These are phyloP conservation scores for Sporopachydermia lactativora DNA, from an alignment of 805 yeast genomes.

Conservation along the genomic window DNA sequence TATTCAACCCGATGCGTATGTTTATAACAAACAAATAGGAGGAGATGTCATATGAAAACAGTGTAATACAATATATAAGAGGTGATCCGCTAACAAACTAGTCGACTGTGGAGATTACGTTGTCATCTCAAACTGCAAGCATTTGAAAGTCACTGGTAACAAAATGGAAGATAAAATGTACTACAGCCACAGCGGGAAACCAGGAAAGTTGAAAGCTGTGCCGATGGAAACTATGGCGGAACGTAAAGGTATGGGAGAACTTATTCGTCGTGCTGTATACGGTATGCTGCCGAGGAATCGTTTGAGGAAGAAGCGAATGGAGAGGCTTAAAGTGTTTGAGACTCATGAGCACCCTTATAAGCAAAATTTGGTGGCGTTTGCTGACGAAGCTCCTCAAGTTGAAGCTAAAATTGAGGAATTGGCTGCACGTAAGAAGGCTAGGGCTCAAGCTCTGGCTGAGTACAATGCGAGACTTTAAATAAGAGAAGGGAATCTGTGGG, in stretches of 20 bases:
- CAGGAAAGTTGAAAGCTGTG: constrained; percentile 75
- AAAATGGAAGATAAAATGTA: constrained; percentile 71
- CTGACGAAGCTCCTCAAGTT: constrained; percentile 54
- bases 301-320: constrained; percentile 63
- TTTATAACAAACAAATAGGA: no score
- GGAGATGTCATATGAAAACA: no score
- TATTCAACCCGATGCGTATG: constrained; percentile 43
- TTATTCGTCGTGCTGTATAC: constrained; percentile 75
- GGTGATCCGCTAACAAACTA: no score
- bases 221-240: constrained; percentile 67
- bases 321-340: constrained; percentile 75
- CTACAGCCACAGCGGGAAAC: constrained; percentile 80
- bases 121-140: constrained; percentile 85
- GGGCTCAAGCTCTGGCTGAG: constrained; percentile 12
- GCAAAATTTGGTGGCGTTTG: constrained; percentile 71
- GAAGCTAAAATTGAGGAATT: constrained; percentile 27
- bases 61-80: no score
- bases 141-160: constrained; percentile 71
- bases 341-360: constrained; percentile 82
- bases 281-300: constrained; percentile 95
- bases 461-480: constrained; percentile 6
- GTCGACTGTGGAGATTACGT: constrained; percentile 93
- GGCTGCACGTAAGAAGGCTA: constrained; percentile 12
- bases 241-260: constrained; percentile 80
- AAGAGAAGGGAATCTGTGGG: neutral